A percentile compares a stretch with the other conserved stretches of the same genome.
Evolutionary conservation across 371 early-diverging fungal species (phyloP).

Genomic region (Capillidium heterosporum): DNA sequence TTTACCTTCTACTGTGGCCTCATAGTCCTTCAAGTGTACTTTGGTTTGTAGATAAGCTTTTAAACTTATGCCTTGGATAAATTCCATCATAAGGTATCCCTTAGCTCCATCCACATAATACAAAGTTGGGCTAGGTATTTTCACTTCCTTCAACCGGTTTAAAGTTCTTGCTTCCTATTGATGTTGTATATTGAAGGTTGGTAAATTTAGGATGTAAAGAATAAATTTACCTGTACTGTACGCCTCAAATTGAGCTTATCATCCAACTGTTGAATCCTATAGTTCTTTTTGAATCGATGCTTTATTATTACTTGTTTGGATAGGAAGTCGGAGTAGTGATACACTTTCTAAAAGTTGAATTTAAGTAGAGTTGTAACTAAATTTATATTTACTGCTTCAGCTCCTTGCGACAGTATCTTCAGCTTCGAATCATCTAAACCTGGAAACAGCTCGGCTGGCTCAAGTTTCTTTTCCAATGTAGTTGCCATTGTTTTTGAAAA

Average conservation of each 20-base stretch:
- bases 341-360: constrained; percentile 13
- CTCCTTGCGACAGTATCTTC: background rate
- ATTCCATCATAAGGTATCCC: constrained; percentile 78
- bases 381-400: background rate
- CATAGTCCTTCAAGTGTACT: constrained; percentile 3
- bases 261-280: constrained; percentile 83
- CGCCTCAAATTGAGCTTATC: constrained; percentile 55
- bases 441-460: too few species aligned
- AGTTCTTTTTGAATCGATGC: constrained; percentile 77
- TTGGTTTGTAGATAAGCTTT: constrained; percentile 18
- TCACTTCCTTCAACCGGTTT: constrained; percentile 7
- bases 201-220: background rate
- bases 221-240: constrained; percentile 35
- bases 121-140: constrained; percentile 65
- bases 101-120: constrained; percentile 52
- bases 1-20: background rate
- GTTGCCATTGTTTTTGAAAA: too few species aligned
- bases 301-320: constrained; percentile 41
- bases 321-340: constrained; percentile 18
- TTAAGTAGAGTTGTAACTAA: background rate
- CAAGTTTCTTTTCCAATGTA: too few species aligned
- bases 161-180: constrained; percentile 30
- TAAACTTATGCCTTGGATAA: constrained; percentile 32
- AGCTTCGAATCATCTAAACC: background rate
- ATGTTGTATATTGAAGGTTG: background rate